A percentile compares a stretch with the other conserved stretches of the same genome.
phyloP scores from a whole-genome alignment of 768 basidiomycete genomes.

The Suillus ampliporus region DNA sequence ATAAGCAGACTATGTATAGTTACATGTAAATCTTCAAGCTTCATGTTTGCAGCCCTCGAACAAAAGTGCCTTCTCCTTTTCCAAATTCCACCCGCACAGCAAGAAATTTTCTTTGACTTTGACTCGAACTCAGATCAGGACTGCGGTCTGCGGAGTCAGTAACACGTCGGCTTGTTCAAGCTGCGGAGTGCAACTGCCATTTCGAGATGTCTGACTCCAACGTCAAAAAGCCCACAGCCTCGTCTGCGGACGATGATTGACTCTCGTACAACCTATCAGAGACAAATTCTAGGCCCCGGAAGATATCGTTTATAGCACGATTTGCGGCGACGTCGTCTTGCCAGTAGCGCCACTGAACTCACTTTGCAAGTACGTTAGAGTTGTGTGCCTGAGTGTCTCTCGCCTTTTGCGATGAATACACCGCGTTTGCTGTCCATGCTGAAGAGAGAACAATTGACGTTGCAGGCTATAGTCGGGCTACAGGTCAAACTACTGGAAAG shows the following conservation, averaged over 20 bases:
- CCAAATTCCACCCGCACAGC: neutral
- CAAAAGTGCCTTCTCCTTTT: neutral
- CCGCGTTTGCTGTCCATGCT: neutral
- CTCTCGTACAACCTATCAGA: neutral
- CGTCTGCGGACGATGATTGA: neutral
- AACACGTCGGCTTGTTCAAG: neutral
- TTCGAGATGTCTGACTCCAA: neutral
- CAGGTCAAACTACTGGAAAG: neutral
- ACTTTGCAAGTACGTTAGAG: neutral
- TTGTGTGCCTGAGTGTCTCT: neutral
- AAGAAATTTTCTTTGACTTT: neutral
- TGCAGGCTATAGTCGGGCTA: too few relatives aligned
- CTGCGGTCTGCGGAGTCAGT: too few relatives aligned
- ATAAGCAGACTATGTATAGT: neutral
- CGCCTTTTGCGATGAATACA: neutral
- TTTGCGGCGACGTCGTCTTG: neutral
- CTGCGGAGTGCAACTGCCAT: neutral
- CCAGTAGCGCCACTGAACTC: conserved; percentile 4
- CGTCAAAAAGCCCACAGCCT: neutral
- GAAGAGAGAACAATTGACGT: neutral
- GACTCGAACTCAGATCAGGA: neutral
- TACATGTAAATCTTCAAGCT: neutral
- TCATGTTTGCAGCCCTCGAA: neutral
- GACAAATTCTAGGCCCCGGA: neutral
- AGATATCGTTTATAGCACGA: neutral